Percentiles rank a stretch among this genome's conserved stretches.
Evolutionary conservation across 139 green algal genomes (phyloP).

Genomic region (Coelastrella sp.): DNA sequence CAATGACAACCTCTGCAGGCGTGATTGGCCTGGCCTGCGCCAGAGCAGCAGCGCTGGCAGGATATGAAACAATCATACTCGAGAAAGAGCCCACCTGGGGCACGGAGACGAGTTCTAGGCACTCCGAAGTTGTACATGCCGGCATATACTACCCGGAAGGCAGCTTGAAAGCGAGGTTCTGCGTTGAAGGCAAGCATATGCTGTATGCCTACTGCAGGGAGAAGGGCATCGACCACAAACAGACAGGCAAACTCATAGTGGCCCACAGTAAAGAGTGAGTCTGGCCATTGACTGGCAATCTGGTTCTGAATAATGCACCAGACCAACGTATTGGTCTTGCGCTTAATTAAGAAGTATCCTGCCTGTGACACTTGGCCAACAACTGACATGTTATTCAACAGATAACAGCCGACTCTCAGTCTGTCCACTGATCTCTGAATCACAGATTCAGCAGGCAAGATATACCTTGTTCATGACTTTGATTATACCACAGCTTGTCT

Average conservation of each 20-base stretch:
- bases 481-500: not conserved
- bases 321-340: too few species aligned
- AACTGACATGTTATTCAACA: too few species aligned
- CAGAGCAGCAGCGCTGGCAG: constrained; percentile 60
- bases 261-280: constrained; percentile 48
- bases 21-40: constrained; percentile 86
- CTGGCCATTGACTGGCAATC: too few species aligned
- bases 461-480: too few species aligned
- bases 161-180: constrained; percentile 84
- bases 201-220: constrained; percentile 79
- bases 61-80: constrained; percentile 75
- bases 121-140: constrained; percentile 42
- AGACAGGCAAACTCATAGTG: constrained; percentile 86
- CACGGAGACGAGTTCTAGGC: constrained; percentile 72
- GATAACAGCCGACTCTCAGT: too few species aligned
- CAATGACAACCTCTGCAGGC: constrained; percentile 53
- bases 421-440: too few species aligned
- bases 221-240: constrained; percentile 64
- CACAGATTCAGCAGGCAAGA: too few species aligned
- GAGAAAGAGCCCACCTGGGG: constrained; percentile 69
- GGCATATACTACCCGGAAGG: constrained; percentile 89
- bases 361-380: too few species aligned
- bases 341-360: too few species aligned
- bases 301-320: too few species aligned
- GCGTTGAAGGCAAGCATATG: constrained; percentile 75